A percentile compares a stretch with the other conserved stretches of the same genome.
These are phyloP conservation scores for Babesia divergens DNA, from an alignment of 169 alveolate species.

Conservation along the genomic window DNA sequence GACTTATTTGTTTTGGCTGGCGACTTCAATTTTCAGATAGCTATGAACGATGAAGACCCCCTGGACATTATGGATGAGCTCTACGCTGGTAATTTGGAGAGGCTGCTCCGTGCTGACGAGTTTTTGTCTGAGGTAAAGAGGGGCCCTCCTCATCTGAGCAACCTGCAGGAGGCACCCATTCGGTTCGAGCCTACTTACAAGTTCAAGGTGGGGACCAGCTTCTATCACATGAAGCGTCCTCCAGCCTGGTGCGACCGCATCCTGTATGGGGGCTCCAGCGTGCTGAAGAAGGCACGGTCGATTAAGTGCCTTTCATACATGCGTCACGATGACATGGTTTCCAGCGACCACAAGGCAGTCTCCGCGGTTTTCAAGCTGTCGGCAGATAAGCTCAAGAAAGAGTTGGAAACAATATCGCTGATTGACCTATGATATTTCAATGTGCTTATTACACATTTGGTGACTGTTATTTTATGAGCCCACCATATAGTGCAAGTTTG, in stretches of 20 bases:
- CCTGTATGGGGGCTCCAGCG: constrained; percentile 16
- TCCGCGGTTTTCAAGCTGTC: constrained; percentile 66
- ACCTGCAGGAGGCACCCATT: constrained; percentile 80
- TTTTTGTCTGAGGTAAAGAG: constrained; percentile 55
- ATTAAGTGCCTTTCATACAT: constrained; percentile 50
- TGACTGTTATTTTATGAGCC: no score
- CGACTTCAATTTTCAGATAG: constrained; percentile 85
- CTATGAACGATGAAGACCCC: constrained; percentile 46
- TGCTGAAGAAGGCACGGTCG: background rate
- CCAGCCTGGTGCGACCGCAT: constrained; percentile 87
- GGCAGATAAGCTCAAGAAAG: background rate
- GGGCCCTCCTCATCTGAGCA: constrained; percentile 16
- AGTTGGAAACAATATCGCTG: background rate
- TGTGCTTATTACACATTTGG: no score
- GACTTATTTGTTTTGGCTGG: constrained; percentile 83
- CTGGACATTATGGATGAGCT: constrained; percentile 48
- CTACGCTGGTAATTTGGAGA: constrained; percentile 21
- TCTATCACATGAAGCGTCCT: constrained; percentile 83
- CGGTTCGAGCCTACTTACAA: constrained; percentile 89
- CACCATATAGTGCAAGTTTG: no score
- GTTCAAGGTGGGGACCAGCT: constrained; percentile 79
- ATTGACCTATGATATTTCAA: constrained; percentile 25
- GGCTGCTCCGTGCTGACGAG: constrained; percentile 67
- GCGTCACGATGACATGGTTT: constrained; percentile 68
- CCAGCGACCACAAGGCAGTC: constrained; percentile 82